Conservation (phyloP, 2,329 filamentous ascomycete species). For the Fusarium sp. region DNA sequence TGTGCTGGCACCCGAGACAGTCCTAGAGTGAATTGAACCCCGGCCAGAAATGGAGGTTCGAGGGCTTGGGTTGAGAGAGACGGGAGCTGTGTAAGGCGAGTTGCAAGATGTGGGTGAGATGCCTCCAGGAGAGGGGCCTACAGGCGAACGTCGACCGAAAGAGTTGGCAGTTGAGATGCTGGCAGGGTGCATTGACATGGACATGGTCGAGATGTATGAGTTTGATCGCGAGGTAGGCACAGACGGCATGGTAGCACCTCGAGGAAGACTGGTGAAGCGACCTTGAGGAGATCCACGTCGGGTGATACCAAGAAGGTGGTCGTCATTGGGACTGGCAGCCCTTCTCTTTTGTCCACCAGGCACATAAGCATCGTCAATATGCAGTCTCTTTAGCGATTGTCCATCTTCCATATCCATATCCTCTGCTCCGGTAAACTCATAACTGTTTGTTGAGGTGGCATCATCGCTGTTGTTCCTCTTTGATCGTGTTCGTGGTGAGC, state of each 20-base stretch:
- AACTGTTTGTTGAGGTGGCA: constrained; percentile 59
- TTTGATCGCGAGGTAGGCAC: constrained; percentile 58
- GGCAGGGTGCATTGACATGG: constrained; percentile 53
- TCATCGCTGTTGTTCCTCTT: constrained; percentile 67
- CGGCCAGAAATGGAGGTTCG: constrained; percentile 58
- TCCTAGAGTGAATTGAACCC: constrained; percentile 58
- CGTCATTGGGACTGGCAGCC: constrained; percentile 66
- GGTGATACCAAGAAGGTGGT: constrained; percentile 55
- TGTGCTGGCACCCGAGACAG: constrained; percentile 62
- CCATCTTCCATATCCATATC: constrained; percentile 66
- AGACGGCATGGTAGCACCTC: constrained; percentile 58
- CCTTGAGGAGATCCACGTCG: constrained; percentile 66
- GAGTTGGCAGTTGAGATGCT: constrained; percentile 59
- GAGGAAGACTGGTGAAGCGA: constrained; percentile 60
- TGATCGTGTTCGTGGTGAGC: constrained; percentile 59
- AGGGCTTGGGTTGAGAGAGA: constrained; percentile 63
- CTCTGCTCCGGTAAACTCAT: constrained; percentile 54
- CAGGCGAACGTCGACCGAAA: constrained; percentile 61
- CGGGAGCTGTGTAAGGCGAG: constrained; percentile 63
- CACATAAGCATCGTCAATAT: constrained; percentile 61
- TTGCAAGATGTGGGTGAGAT: constrained; percentile 63
- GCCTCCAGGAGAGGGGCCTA: constrained; percentile 59
- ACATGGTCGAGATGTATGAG: constrained; percentile 62
- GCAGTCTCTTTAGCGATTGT: constrained; percentile 62
- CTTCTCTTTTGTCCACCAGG: constrained; percentile 64